Base-by-base conservation (phyloP, 1,284 basidiomycete genomes). In the Tilletia walkeri region DNA sequence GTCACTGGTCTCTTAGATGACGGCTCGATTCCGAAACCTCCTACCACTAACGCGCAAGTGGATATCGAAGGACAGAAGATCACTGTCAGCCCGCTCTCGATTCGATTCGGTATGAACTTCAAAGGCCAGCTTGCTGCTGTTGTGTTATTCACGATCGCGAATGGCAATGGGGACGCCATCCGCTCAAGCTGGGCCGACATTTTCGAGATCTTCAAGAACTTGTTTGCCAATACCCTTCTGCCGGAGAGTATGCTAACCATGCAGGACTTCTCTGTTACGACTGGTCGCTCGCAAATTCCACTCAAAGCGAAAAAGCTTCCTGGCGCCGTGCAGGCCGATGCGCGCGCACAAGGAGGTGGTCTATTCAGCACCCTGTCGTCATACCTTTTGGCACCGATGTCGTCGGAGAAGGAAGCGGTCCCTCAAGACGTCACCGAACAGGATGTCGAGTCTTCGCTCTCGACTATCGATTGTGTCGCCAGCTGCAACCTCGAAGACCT, bases 181-280 rank as follows among this genome's bases (percentile, higher is more conserved):
- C 89, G 94, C 48, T 91, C 94, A 82, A 94, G 95, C 18, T 99
- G 96, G 96, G 89, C 76, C 14, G 78, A 66, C 82, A 94, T 99
- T 70, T 97, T 99, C 79, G 95, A 97, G 84, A 97, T 99, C 89
- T 94, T 97, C 85, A 92, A 95, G 81, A 97, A 94, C 47, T 86
- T 99, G 34, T 99, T 99, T 85, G 85, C 95, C 56, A 92, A 97
- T 82, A 95, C 94, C 3, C 87, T 99, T 38, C 86, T 99, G 7
- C 78, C 80, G 1, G 30, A 95, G 4, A 87, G 89, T 67, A 92
- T 99, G 90, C 86, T 95, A n/a, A 91, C 93, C 81, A 95, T 97
- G 92, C 93, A 95, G 82, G 95, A 98, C 83, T 98, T 98, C 85
- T 87, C 53, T n/a, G 49, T 45, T 53, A 34, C 66, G 38, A 54